Conservation (phyloP, 2,329 filamentous ascomycete species). For the Zymoseptoria pseudotritici region DNA sequence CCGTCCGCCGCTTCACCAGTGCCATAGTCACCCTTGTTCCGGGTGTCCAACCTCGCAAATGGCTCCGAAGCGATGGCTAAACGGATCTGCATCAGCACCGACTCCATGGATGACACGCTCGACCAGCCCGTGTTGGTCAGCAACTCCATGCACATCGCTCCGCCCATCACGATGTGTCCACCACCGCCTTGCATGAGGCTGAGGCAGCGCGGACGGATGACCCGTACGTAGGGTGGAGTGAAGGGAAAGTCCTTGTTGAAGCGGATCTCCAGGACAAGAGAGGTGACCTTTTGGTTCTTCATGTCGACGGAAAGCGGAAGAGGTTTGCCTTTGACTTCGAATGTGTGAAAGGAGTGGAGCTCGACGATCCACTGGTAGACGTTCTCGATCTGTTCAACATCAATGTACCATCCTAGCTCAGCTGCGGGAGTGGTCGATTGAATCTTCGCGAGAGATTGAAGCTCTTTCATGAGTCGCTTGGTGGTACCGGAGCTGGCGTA, state of each 20-base stretch:
- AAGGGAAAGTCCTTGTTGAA: conserved; percentile 72
- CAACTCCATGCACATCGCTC: conserved; percentile 69
- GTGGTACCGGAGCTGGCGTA: conserved; percentile 59
- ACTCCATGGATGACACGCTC: conserved; percentile 65
- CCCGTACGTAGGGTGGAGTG: conserved; percentile 74
- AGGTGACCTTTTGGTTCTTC: conserved; percentile 52
- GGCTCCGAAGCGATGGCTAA: conserved; percentile 67
- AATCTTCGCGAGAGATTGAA: conserved; percentile 55
- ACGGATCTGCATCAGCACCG: conserved; percentile 71
- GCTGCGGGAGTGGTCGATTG: conserved; percentile 56
- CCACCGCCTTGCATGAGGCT: conserved; percentile 66
- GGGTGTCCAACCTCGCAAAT: conserved; percentile 60
- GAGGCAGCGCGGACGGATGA: conserved; percentile 73
- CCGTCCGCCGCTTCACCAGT: conserved; percentile 66
- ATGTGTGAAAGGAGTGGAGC: conserved; percentile 63
- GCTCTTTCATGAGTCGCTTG: conserved; percentile 56
- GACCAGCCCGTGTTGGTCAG: conserved; percentile 80
- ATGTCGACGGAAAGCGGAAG: conserved; percentile 71
- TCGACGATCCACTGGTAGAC: conserved; percentile 90
- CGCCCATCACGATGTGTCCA: conserved; percentile 76
- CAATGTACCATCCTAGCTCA: conserved; percentile 77
- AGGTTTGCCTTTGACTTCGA: conserved; percentile 19
- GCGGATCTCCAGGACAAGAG: conserved; percentile 72
- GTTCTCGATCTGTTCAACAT: conserved; percentile 59
- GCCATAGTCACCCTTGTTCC: conserved; percentile 43